A percentile compares a stretch with the other conserved stretches of the same genome.
Conservation (phyloP, 192 early-diverging fungal species). For the Phlyctochytrium bullatum region DNA sequence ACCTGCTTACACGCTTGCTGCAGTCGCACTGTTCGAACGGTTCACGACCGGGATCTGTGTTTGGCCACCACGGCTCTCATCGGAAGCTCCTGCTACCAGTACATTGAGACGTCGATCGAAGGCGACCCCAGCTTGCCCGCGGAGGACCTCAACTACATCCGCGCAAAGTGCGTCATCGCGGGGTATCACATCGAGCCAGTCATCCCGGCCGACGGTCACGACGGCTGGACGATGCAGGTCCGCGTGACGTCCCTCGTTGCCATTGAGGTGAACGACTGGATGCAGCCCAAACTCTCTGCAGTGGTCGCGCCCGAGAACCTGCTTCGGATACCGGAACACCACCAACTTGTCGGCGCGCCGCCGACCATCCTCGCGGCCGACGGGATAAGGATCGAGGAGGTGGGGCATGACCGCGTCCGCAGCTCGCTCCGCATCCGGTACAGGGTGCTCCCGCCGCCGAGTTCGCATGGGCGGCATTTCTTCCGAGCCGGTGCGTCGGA, state of each 20-base stretch:
- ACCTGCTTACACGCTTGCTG: background rate
- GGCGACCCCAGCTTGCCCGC: background rate
- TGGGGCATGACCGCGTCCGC: background rate
- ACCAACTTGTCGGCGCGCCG: background rate
- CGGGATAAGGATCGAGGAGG: background rate
- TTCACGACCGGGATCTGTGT: background rate
- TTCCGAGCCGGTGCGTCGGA: background rate
- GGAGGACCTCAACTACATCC: background rate
- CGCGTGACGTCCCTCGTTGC: background rate
- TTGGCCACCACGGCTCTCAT: background rate
- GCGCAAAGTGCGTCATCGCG: background rate
- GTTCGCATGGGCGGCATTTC: no score
- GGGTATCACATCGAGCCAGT: conserved; percentile 1
- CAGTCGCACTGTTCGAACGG: background rate
- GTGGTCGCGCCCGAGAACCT: background rate
- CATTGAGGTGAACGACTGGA: background rate
- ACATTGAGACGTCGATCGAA: background rate
- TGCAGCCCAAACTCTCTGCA: background rate
- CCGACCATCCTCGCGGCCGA: background rate
- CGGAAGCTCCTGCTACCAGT: background rate
- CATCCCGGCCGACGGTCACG: background rate
- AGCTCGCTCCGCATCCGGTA: background rate
- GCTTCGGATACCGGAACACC: background rate
- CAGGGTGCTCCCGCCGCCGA: background rate
- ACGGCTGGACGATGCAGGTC: background rate